phyloP scores from a whole-genome alignment of 2,329 filamentous ascomycete genomes.

The Trichoderma sp. region DNA sequence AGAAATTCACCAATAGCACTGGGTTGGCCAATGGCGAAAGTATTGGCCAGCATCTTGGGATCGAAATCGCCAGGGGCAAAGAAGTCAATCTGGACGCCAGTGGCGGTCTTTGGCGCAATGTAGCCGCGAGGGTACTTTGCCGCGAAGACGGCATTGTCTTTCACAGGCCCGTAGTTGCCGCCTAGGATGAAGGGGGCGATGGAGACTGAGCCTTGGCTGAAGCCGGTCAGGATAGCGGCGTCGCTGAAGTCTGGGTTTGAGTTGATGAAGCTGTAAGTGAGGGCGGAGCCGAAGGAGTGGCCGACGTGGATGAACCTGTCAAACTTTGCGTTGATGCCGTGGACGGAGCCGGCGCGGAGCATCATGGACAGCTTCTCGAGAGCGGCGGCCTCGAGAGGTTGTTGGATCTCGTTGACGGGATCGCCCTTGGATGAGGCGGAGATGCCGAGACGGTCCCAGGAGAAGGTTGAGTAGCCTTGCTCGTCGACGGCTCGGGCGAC shows the following conservation, averaged over 20 bases:
- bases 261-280: conserved; percentile 59
- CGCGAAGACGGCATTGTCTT: conserved; percentile 37
- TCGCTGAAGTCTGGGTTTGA: conserved; percentile 58
- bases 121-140: conserved; percentile 54
- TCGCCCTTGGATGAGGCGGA: conserved; percentile 62
- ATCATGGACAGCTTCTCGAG: conserved; percentile 56
- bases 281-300: conserved; percentile 65
- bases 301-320: conserved; percentile 61
- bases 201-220: conserved; percentile 54
- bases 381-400: conserved; percentile 60
- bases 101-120: conserved; percentile 50
- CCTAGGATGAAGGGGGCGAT: conserved; percentile 48
- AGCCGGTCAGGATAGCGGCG: conserved; percentile 64
- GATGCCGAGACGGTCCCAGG: conserved; percentile 66
- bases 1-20: conserved; percentile 62
- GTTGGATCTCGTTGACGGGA: conserved; percentile 63
- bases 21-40: conserved; percentile 56
- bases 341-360: conserved; percentile 52
- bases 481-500: conserved; percentile 57
- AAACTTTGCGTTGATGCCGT: conserved; percentile 44
- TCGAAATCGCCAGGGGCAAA: conserved; percentile 60
- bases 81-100: conserved; percentile 57
- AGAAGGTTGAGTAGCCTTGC: conserved; percentile 62
- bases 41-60: conserved; percentile 52
- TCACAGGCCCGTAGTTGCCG: conserved; percentile 53